Percentiles rank a stretch among this genome's conserved stretches.
Evolutionary conservation across 768 basidiomycete genomes (phyloP).

Genomic region (Leucogyrophana mollusca): DNA sequence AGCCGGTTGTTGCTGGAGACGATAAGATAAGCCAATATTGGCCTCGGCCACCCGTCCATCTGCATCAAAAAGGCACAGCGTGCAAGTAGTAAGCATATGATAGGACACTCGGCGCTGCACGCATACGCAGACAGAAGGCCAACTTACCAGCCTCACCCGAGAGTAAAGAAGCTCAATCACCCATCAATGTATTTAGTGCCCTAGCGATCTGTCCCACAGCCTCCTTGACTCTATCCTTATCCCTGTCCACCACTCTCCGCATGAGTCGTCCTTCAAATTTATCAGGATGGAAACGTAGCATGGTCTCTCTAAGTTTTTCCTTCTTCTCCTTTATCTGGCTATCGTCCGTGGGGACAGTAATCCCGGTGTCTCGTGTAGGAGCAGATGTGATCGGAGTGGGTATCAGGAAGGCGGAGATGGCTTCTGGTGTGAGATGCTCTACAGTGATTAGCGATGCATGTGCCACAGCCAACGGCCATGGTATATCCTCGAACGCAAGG

Average conservation of each 20-base stretch:
- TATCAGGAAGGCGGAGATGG: conserved; percentile 59
- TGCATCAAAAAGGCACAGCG: no score
- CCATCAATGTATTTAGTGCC: conserved; percentile 57
- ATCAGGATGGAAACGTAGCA: conserved; percentile 78
- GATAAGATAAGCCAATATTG: no score
- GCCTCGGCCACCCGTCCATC: no score
- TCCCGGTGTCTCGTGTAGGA: neutral
- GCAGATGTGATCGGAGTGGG: conserved; percentile 16
- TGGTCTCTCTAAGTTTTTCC: conserved; percentile 64
- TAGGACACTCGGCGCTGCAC: no score
- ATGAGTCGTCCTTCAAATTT: conserved; percentile 79
- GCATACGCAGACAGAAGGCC: no score
- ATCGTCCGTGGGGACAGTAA: conserved; percentile 17
- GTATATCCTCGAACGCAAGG: conserved; percentile 60
- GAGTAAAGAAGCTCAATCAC: conserved; percentile 8
- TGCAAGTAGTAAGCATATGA: no score
- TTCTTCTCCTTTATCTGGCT: conserved; percentile 46
- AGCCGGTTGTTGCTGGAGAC: no score
- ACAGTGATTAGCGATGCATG: conserved; percentile 16
- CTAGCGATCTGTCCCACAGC: conserved; percentile 65
- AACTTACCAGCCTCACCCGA: no score
- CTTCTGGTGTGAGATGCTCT: conserved; percentile 54
- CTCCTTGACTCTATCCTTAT: conserved; percentile 52
- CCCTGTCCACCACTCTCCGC: conserved; percentile 43
- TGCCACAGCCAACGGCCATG: conserved; percentile 57